Base-by-base conservation (phyloP, 257 asterid species). In the Eucommia ulmoides region DNA sequence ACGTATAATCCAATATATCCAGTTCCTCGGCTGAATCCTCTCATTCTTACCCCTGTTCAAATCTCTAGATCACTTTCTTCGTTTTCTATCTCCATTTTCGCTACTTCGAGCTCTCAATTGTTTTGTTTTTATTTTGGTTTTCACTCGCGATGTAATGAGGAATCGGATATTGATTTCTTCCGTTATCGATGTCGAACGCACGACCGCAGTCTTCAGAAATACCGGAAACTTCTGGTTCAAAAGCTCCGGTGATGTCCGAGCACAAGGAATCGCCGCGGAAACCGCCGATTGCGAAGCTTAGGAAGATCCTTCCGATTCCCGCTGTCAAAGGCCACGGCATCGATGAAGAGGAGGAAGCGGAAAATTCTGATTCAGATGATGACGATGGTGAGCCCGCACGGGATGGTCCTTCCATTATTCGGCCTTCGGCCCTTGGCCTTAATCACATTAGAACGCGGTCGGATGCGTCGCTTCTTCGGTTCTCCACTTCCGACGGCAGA, bases 391-490 rank as follows among this genome's bases (percentile, higher is more conserved):
- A 33, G 0, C 66, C 23, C 24, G 17, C 33, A 7, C 63, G 42
- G 41, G 66, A 66, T 61, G 20, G 6, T 3, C 57, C 72, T 17
- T 53, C 54, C 16, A 56, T 83, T 8, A 66, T 82, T 24, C 88
- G 69, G 52, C 73, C 86, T 20, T 68, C 82, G 11, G 59, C 46
- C 55, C 56, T 80, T 42, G 94, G 92, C 47, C 88, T 80, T 45
- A 80, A 80, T 58, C 93, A 74, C 61, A 83, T 85, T 44, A 61
- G 86, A 78, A 91, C 96, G 7, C 82, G 80, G 41, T 65, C 84
- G 21, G 69, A 69, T 25, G 79, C 89, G 3, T 60, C 70, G 58
- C 84, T 79, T 51, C 68, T 75, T 22, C 52, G 60, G 42, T 51
- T 54, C 57, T 56, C 61, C 3, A 63, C 51, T 67, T 68, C 80